Percentiles rank a stretch among this genome's conserved stretches.
These are phyloP conservation scores for Botryotinia globosa DNA, from an alignment of 2,329 filamentous ascomycete species.

Conservation along the genomic window DNA sequence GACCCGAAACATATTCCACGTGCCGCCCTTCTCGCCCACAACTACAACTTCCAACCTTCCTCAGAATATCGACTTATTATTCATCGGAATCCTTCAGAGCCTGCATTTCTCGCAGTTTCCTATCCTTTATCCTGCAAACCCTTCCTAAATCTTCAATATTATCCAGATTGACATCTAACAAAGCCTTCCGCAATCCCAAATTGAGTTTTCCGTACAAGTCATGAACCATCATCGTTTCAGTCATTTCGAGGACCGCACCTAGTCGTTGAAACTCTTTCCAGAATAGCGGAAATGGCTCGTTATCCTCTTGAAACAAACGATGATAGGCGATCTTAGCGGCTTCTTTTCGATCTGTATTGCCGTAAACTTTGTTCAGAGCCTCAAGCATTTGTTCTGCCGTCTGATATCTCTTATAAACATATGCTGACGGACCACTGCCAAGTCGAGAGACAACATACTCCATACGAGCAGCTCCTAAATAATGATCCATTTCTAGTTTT, in stretches of 20 bases:
- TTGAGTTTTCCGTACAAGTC: not conserved
- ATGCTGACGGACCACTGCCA: not conserved
- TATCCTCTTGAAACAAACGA: not conserved
- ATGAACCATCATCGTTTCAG: not conserved
- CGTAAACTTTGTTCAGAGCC: not conserved
- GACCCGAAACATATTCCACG: not conserved
- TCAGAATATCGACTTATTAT: not conserved
- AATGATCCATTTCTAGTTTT: not conserved
- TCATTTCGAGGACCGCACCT: not conserved
- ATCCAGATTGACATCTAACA: not conserved
- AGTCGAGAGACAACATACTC: not conserved
- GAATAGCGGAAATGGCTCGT: not conserved
- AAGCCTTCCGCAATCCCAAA: not conserved
- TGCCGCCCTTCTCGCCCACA: too few relatives aligned
- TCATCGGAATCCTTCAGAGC: not conserved
- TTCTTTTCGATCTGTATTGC: not conserved
- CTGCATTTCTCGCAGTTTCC: not conserved
- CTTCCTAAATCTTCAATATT: not conserved
- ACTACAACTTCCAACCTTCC: accelerated
- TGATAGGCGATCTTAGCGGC: not conserved
- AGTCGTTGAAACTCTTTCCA: not conserved
- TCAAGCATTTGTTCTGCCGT: not conserved
- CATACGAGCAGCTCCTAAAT: not conserved
- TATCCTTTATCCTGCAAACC: not conserved
- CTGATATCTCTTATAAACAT: not conserved